Base-by-base conservation (phyloP, 1,284 basidiomycete genomes). In the Pseudozyma tsukubaensis region DNA sequence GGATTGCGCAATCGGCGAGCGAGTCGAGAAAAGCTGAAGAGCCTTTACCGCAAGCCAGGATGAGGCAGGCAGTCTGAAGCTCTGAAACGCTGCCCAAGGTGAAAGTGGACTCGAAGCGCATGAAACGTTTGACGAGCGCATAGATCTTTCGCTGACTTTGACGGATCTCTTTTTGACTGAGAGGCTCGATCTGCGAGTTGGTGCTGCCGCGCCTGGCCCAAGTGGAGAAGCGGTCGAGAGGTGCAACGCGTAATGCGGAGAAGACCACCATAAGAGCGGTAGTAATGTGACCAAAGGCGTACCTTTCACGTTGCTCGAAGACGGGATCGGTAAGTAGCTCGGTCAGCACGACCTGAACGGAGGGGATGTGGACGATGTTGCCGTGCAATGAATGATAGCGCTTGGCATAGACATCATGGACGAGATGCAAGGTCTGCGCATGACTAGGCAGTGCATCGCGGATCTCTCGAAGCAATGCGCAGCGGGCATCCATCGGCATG, bases 261-360 rank as follows among this genome's bases (percentile, higher is more conserved):
- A 68, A 61, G 39, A 72, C 57, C 47, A 64, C 70, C 70, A 72
- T 68, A 44, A 72, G 64, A 2, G 60, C 61, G 16, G 60, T 40
- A 13, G 70, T 60, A 44, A 72, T 64, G 21, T 52, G 37, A 13
- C 70, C 70, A 18, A 68, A 57, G 1, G 57, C 50, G 21, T 64
- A 68, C 9, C 59, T 51, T 13, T 62, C 54, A 32, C 70, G 70
- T 19, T 54, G 42, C 50, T 67, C 70, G 35, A 64, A 68, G 14
- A 36, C 24, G 10, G 51, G 44, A n/a, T 72, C 64, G 36, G 21
- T 54, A 35, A 72, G 56, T 4, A 72, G 14, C 36, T 72, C 64
- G 9, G 59, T 60, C 48, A 72, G 19, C 8, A 68, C 51, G 7
- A 68, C 54, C 7, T 60, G 64, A 14, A 72, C 50, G 0, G 51